Percentiles rank a stretch among this genome's conserved stretches.
Evolutionary conservation across 768 basidiomycete genomes (phyloP).

Genomic region (Mycena capillaripes): DNA sequence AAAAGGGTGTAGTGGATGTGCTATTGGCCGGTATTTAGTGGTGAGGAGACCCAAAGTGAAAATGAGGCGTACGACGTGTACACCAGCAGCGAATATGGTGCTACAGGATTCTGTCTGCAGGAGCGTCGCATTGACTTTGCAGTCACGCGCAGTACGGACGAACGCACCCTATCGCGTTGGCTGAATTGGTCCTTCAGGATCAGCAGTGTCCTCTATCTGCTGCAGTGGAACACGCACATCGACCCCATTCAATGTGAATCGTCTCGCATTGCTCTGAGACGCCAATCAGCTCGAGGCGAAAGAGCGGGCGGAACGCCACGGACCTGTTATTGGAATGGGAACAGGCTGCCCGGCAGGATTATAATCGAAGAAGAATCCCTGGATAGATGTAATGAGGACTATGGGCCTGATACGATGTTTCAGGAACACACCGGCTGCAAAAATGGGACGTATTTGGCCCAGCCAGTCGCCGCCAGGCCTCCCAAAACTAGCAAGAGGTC

Average conservation of each 20-base stretch:
- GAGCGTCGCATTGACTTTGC: neutral
- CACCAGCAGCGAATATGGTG: conserved; percentile 65
- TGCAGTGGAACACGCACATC: conserved; percentile 44
- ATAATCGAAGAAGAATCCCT: conserved; percentile 57
- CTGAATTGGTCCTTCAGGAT: neutral
- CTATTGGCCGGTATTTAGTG: conserved; percentile 41
- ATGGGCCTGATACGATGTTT: neutral
- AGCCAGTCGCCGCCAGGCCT: conserved; percentile 1
- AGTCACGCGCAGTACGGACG: neutral
- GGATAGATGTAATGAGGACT: neutral
- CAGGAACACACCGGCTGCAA: conserved; percentile 39
- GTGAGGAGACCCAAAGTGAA: neutral
- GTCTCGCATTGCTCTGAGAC: conserved; percentile 53
- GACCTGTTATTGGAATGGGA: conserved; percentile 51
- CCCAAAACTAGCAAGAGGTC: conserved; percentile 16
- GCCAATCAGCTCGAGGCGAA: neutral
- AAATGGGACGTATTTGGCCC: conserved; percentile 38
- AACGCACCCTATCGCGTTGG: conserved; percentile 26
- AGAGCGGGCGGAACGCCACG: neutral
- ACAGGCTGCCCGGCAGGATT: conserved; percentile 43
- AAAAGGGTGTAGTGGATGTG: conserved; percentile 57
- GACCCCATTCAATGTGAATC: conserved; percentile 53
- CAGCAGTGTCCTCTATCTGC: neutral
- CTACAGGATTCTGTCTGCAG: conserved; percentile 57
- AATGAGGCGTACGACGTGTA: conserved; percentile 57